A percentile compares a stretch with the other conserved stretches of the same genome.
Evolutionary conservation across 2,329 filamentous ascomycete species (phyloP).

Genomic region (Calycina herbarum): DNA sequence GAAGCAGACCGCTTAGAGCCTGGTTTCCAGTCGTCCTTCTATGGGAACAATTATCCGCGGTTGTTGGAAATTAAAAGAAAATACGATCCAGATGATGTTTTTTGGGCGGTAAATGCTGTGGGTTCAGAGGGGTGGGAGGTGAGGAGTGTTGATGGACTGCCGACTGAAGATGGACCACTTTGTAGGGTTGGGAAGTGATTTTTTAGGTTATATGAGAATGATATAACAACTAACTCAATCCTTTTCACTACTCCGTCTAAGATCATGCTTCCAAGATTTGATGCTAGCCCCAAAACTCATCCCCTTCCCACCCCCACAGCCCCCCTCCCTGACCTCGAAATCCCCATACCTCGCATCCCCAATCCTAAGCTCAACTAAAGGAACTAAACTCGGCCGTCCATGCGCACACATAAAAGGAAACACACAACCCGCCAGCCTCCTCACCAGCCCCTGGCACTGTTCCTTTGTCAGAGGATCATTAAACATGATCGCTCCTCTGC

Average conservation of each 20-base stretch:
- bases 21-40: constrained; percentile 37
- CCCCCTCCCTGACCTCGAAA: background rate
- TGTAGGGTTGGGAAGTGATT: constrained; percentile 9
- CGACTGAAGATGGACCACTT: constrained; percentile 23
- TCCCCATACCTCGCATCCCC: background rate
- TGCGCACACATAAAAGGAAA: constrained; percentile 87
- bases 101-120: constrained; percentile 30
- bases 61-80: constrained; percentile 48
- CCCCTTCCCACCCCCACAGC: background rate
- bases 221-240: background rate
- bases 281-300: background rate
- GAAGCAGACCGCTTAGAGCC: constrained; percentile 49
- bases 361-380: constrained; percentile 53
- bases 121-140: constrained; percentile 36
- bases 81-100: constrained; percentile 48
- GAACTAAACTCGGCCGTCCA: constrained; percentile 67
- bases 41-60: constrained; percentile 37
- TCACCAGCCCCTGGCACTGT: constrained; percentile 60
- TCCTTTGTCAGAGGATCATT: constrained; percentile 64
- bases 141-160: constrained; percentile 18
- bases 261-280: background rate
- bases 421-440: constrained; percentile 57
- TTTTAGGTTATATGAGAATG: background rate
- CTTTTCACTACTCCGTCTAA: background rate
- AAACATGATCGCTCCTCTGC: constrained; percentile 83